Evolutionary conservation across 192 early-diverging fungal species (phyloP).

Genomic region (Dissophora globulifera): DNA sequence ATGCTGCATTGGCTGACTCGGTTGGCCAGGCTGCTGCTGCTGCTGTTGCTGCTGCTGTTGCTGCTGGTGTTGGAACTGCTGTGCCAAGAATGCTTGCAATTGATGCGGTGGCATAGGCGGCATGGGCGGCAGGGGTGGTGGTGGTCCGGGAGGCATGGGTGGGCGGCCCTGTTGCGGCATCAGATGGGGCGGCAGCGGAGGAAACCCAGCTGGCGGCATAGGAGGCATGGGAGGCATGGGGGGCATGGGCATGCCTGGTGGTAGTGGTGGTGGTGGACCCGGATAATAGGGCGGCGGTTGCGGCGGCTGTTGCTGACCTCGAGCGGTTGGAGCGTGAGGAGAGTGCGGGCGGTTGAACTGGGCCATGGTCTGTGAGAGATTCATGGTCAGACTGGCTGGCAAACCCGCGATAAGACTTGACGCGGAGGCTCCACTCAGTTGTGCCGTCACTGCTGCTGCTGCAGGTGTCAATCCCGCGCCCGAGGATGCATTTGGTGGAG

Average conservation of each 20-base stretch:
- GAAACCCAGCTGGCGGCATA: conserved; percentile 14
- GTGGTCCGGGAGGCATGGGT: conserved; percentile 1
- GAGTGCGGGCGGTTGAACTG: conserved; percentile 22
- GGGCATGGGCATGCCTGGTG: conserved; percentile 5
- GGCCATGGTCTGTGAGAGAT: conserved; percentile 27
- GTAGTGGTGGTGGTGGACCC: conserved; percentile 1
- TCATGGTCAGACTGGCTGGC: conserved; percentile 28
- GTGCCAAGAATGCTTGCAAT: conserved; percentile 27
- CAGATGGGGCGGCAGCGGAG: conserved; percentile 22
- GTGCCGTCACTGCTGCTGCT: conserved; percentile 30
- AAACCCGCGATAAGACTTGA: conserved; percentile 24
- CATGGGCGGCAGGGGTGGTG: conserved; percentile 1
- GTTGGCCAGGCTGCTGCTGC: conserved; percentile 1
- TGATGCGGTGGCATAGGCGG: conserved; percentile 27
- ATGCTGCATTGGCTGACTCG: not conserved
- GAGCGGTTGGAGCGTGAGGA: conserved; percentile 16
- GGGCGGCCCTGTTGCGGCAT: conserved; percentile 14
- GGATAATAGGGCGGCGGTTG: conserved; percentile 7
- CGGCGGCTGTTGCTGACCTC: not conserved
- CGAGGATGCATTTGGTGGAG: too few relatives aligned
- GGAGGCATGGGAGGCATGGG: not conserved
- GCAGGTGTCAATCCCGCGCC: conserved; percentile 22
- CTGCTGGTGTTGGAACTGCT: conserved; percentile 14
- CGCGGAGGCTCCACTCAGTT: conserved; percentile 13
- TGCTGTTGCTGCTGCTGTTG: too few relatives aligned